Percentiles rank a stretch among this genome's conserved stretches.
phyloP scores from a whole-genome alignment of 306 rosid species.

The Glycine tomentella region DNA sequence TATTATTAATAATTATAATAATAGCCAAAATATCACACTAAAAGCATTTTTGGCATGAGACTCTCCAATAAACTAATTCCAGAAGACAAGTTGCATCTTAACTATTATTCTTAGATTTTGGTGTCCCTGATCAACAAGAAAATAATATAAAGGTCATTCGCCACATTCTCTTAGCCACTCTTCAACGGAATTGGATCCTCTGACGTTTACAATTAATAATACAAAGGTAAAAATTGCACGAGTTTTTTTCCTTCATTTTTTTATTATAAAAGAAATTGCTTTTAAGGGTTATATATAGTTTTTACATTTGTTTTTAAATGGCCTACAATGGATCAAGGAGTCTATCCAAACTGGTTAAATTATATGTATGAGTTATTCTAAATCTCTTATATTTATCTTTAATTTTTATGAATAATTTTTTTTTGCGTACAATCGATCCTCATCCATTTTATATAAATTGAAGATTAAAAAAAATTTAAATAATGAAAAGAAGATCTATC shows the following conservation, averaged over 20 bases:
- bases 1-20: background rate
- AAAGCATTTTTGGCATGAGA: background rate
- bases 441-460: too few species aligned
- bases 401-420: too few species aligned
- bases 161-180: background rate
- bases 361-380: too few species aligned
- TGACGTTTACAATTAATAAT: background rate
- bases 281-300: background rate
- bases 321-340: too few species aligned
- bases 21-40: background rate
- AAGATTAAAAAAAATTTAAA: too few species aligned
- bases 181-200: background rate
- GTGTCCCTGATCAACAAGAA: background rate
- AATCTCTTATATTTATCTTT: too few species aligned
- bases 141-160: background rate
- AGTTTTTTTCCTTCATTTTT: background rate
- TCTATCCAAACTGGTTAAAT: too few species aligned
- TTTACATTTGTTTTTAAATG: too few species aligned
- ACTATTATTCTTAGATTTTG: background rate
- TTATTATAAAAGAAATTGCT: background rate
- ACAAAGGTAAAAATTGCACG: background rate
- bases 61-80: too few species aligned
- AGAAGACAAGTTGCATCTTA: background rate
- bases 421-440: too few species aligned
- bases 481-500: background rate